These are phyloP conservation scores for Agaricales sp. DNA, from an alignment of 1,284 basidiomycete species.

Conservation along the genomic window DNA sequence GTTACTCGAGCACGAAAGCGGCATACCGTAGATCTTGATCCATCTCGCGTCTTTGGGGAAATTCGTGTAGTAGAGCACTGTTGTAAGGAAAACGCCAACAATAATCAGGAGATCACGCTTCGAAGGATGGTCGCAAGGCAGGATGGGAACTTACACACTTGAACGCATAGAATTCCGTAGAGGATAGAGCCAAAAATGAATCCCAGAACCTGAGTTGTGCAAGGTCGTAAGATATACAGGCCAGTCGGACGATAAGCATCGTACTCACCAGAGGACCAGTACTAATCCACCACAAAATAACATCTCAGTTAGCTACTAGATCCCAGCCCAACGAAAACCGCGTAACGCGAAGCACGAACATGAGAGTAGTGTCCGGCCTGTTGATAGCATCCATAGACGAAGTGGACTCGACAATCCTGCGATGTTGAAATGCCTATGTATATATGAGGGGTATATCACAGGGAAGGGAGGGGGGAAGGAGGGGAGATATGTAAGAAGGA, in stretches of 20 bases:
- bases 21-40: conserved; percentile 1
- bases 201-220: background rate
- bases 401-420: too few species aligned
- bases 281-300: too few species aligned
- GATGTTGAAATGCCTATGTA: too few species aligned
- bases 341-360: too few species aligned
- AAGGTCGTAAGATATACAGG: background rate
- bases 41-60: background rate
- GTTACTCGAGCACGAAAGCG: background rate
- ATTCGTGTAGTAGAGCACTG: background rate
- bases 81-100: background rate
- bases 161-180: background rate
- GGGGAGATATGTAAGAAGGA: too few species aligned
- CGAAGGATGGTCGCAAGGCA: background rate
- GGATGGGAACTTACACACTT: background rate
- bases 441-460: too few species aligned
- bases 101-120: background rate
- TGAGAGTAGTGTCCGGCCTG: too few species aligned
- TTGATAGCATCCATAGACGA: too few species aligned
- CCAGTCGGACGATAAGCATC: background rate
- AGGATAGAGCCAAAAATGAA: background rate
- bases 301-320: too few species aligned
- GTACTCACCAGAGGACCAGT: background rate
- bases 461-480: too few species aligned
- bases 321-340: too few species aligned